phyloP scores from a whole-genome alignment of 306 rosid species.

The Ziziphus jujuba region DNA sequence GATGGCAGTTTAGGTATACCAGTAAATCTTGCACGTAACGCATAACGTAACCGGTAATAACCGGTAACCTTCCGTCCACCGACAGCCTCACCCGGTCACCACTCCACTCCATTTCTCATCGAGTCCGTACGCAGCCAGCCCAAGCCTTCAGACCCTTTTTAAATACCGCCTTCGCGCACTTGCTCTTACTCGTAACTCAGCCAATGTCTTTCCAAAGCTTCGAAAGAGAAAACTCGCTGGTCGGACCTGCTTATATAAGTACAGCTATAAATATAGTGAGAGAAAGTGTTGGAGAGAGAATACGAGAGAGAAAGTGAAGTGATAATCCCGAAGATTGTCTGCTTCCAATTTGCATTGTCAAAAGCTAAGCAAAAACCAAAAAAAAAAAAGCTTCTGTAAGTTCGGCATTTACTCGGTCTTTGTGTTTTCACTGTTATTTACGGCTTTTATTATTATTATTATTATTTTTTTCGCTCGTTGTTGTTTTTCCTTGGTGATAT shows the following conservation, averaged over 20 bases:
- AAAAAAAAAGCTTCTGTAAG: slow-evolving; percentile 13
- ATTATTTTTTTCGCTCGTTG: not conserved
- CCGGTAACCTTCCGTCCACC: slow-evolving; percentile 40
- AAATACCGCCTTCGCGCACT: slow-evolving; percentile 18
- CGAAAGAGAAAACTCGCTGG: slow-evolving; percentile 14
- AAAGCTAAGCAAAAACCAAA: not conserved
- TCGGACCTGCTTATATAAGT: too few relatives aligned
- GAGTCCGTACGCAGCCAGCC: slow-evolving; percentile 1
- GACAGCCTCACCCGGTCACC: slow-evolving; percentile 36
- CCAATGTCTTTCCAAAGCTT: not conserved
- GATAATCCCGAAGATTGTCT: slow-evolving; percentile 16
- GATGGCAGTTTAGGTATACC: slow-evolving; percentile 34
- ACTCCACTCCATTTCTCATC: not conserved
- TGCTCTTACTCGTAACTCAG: not conserved
- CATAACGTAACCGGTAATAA: slow-evolving; percentile 29
- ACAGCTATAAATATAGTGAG: not conserved
- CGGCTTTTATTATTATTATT: not conserved
- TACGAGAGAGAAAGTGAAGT: slow-evolving; percentile 1
- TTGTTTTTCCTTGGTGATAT: not conserved
- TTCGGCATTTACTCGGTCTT: not conserved
- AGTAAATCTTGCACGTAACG: slow-evolving; percentile 17
- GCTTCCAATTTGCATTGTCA: not conserved
- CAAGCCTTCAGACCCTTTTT: not conserved
- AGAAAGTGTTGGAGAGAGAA: too few relatives aligned
- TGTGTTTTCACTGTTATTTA: not conserved